Percentiles rank a stretch among this genome's conserved stretches.
phyloP scores from a whole-genome alignment of 2,329 filamentous ascomycete species.

The Botrytis byssoidea region DNA sequence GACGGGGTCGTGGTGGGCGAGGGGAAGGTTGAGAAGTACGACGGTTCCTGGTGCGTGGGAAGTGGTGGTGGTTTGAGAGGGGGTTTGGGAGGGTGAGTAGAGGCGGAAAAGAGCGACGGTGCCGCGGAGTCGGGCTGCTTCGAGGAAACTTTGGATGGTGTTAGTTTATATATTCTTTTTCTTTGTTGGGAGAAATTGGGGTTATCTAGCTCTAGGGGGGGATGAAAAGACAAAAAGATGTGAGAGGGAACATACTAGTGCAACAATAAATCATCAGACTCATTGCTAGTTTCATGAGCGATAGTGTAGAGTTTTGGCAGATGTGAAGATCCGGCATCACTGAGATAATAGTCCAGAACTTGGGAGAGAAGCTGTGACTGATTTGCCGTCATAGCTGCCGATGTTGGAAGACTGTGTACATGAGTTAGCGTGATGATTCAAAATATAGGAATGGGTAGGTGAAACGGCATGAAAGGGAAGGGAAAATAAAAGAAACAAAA shows the following conservation, averaged over 20 bases:
- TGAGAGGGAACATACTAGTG: constrained; percentile 46
- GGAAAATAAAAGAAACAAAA: not conserved
- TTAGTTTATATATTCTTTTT: not conserved
- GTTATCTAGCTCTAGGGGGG: too few relatives aligned
- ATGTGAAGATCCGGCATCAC: constrained; percentile 52
- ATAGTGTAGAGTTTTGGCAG: constrained; percentile 60
- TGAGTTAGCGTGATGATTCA: not conserved
- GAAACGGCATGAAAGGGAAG: too few relatives aligned
- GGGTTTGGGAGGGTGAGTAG: not conserved
- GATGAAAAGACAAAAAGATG: not conserved
- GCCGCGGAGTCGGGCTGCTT: constrained; percentile 66
- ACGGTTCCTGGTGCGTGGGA: constrained; percentile 56
- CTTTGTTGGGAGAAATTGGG: not conserved
- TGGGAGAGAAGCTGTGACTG: constrained; percentile 72
- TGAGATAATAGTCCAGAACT: constrained; percentile 70
- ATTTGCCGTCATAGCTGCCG: constrained; percentile 65
- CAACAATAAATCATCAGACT: constrained; percentile 62
- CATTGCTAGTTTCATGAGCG: constrained; percentile 53
- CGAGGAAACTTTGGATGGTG: constrained; percentile 53
- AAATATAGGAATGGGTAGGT: not conserved
- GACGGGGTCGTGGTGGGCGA: constrained; percentile 53
- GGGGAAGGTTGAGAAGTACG: constrained; percentile 61
- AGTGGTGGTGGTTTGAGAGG: constrained; percentile 41
- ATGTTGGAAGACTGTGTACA: constrained; percentile 49
- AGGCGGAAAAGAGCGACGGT: constrained; percentile 59